Evolutionary conservation across 2,329 filamentous ascomycete species (phyloP).

Genomic region (Pseudogymnoascus sp.): DNA sequence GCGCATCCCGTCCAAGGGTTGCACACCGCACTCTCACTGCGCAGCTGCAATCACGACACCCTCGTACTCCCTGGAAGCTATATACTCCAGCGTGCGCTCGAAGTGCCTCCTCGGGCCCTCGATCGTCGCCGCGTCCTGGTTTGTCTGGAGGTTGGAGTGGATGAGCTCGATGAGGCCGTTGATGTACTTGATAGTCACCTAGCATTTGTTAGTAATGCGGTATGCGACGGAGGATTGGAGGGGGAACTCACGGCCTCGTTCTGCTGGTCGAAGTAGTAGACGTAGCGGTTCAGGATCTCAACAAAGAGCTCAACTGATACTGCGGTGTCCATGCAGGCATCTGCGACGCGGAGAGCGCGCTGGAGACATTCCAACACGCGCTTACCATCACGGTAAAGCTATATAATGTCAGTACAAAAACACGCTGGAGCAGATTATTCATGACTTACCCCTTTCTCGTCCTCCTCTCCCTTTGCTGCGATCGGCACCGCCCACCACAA

Average conservation of each 20-base stretch:
- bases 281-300: constrained; percentile 95
- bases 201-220: constrained; percentile 17
- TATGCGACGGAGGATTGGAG: too few relatives aligned
- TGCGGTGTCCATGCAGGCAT: constrained; percentile 97
- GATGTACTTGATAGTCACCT: constrained; percentile 91
- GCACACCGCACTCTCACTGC: constrained; percentile 32
- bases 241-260: constrained; percentile 88
- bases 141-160: constrained; percentile 86
- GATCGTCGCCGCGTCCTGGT: constrained; percentile 69
- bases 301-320: constrained; percentile 97
- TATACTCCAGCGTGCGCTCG: constrained; percentile 88
- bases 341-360: constrained; percentile 86
- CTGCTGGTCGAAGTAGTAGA: constrained; percentile 98
- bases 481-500: constrained; percentile 96
- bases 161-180: constrained; percentile 98
- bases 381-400: constrained; percentile 97
- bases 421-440: background rate
- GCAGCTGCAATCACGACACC: constrained; percentile 56
- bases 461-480: constrained; percentile 65
- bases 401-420: constrained; percentile 20
- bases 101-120: constrained; percentile 93
- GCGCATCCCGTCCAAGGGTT: background rate
- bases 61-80: constrained; percentile 83
- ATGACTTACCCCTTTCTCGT: constrained; percentile 63
- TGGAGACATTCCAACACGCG: constrained; percentile 94